Percentiles rank a stretch among this genome's conserved stretches.
These are phyloP conservation scores for Talaromyces sp. DNA, from an alignment of 2,329 filamentous ascomycete species.

Conservation along the genomic window DNA sequence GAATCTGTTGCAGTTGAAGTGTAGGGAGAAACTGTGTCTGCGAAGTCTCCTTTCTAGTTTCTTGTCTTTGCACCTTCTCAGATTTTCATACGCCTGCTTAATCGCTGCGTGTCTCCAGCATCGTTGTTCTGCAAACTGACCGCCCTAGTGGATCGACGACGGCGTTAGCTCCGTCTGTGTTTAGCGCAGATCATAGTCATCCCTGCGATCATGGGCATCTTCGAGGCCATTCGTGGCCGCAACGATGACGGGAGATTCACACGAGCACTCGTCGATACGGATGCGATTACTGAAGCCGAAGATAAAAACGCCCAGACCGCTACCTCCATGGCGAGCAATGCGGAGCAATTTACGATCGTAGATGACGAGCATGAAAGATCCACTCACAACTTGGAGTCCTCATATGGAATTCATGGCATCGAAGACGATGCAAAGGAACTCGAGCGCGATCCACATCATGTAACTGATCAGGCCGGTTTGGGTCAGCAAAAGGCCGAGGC, in stretches of 20 bases:
- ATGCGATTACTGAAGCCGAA: not conserved
- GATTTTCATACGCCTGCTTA: not conserved
- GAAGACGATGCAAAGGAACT: conserved; percentile 24
- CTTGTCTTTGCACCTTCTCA: too few species aligned
- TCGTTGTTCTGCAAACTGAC: not conserved
- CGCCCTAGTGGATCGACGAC: not conserved
- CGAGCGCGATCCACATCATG: conserved; percentile 13
- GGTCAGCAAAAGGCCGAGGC: conserved; percentile 44
- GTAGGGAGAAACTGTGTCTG: too few species aligned
- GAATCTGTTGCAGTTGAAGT: not conserved
- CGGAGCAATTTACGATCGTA: not conserved
- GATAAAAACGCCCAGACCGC: conserved; percentile 11
- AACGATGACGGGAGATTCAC: conserved; percentile 16
- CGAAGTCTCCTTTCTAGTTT: too few species aligned
- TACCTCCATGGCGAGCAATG: conserved; percentile 1
- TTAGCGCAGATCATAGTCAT: not conserved
- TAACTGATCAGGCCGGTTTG: conserved; percentile 16
- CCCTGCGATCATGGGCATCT: conserved; percentile 15
- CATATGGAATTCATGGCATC: conserved; percentile 13
- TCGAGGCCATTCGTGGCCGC: conserved; percentile 16
- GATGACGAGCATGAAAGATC: not conserved
- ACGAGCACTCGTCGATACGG: conserved; percentile 7
- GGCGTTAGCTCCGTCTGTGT: not conserved
- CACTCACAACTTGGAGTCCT: not conserved
- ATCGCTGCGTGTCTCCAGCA: too few species aligned